These are phyloP conservation scores for Prunus padus DNA, from an alignment of 306 rosid genomes.

Conservation along the genomic window DNA sequence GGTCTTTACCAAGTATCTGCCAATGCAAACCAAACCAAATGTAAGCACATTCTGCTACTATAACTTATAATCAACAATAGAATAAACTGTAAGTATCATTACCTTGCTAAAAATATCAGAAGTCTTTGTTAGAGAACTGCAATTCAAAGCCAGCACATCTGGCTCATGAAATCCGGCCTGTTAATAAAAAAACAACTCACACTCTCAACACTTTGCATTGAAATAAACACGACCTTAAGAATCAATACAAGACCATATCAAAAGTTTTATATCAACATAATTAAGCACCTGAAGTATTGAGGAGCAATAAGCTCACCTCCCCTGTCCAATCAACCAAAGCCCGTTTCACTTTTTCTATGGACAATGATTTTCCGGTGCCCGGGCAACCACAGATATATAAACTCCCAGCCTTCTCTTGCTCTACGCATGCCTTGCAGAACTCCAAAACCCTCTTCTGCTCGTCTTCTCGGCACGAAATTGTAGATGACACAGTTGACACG, in stretches of 20 bases:
- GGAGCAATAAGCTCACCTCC: slow-evolving; percentile 36
- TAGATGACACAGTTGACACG: slow-evolving; percentile 62
- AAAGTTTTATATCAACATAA: background rate
- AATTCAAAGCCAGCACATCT: slow-evolving; percentile 61
- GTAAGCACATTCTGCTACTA: slow-evolving; percentile 22
- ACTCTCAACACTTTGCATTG: background rate
- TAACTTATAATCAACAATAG: background rate
- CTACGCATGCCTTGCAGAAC: slow-evolving; percentile 66
- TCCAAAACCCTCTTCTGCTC: slow-evolving; percentile 72
- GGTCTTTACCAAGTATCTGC: slow-evolving; percentile 61
- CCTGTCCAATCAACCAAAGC: slow-evolving; percentile 56
- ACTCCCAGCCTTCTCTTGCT: slow-evolving; percentile 73
- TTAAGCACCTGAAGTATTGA: background rate
- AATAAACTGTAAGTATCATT: slow-evolving; percentile 10
- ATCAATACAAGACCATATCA: background rate
- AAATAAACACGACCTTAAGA: background rate
- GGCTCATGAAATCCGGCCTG: slow-evolving; percentile 61
- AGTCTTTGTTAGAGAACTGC: slow-evolving; percentile 70
- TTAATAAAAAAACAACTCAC: slow-evolving; percentile 12
- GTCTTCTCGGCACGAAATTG: slow-evolving; percentile 62
- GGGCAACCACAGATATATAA: slow-evolving; percentile 87
- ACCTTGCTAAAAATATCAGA: slow-evolving; percentile 80
- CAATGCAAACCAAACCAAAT: slow-evolving; percentile 12
- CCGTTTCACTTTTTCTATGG: slow-evolving; percentile 69
- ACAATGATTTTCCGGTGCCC: slow-evolving; percentile 79